Conservation (phyloP, 2,329 filamentous ascomycete genomes). For the Fusarium penzigii region DNA sequence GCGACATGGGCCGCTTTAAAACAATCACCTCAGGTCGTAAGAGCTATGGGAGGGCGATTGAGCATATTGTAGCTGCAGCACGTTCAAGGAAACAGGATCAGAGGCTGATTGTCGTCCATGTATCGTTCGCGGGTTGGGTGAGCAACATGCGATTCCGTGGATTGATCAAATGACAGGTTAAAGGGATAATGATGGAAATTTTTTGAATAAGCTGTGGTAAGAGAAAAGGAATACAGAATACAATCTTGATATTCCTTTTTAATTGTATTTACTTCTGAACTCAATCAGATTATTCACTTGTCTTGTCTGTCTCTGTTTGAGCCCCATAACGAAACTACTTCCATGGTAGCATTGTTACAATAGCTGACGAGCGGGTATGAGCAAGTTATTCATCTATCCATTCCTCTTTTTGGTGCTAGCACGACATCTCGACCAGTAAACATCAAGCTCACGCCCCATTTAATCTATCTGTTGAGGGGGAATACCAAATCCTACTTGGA, state of each 20-base stretch:
- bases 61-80: conserved; percentile 27
- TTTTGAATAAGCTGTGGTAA: no score
- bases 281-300: background rate
- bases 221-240: no score
- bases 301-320: background rate
- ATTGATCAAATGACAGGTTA: no score
- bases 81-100: conserved; percentile 12
- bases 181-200: no score
- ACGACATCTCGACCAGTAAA: no score
- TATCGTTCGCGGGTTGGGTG: conserved; percentile 6
- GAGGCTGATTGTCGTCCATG: conserved; percentile 18
- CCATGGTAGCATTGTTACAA: no score
- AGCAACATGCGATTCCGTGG: conserved; percentile 17
- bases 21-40: conserved; percentile 28
- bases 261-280: no score
- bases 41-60: conserved; percentile 28
- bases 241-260: no score
- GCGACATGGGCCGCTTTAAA: conserved; percentile 19
- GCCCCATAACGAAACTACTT: no score
- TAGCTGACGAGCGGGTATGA: conserved; percentile 17
- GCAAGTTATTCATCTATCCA: conserved; percentile 19
- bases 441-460: no score
- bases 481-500: no score
- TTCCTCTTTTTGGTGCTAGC: background rate
- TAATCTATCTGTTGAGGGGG: no score